Percentiles rank a stretch among this genome's conserved stretches.
Evolutionary conservation across 345 rosid genomes (phyloP).

Genomic region (Aquilaria sinensis): DNA sequence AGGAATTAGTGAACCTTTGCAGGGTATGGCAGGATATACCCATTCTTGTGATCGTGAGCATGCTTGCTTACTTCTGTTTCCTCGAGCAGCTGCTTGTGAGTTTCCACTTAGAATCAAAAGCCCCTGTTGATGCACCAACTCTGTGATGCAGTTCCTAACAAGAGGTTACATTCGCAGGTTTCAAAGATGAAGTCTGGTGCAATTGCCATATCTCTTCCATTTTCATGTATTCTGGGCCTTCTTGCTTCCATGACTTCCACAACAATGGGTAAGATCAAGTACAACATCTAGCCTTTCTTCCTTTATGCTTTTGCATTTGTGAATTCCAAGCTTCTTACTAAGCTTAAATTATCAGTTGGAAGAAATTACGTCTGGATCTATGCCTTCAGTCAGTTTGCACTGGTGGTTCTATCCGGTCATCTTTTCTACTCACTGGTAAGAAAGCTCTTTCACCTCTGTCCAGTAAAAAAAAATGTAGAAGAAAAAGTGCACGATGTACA

Average conservation of each 20-base stretch:
- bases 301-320: not conserved
- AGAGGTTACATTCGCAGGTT: constrained; percentile 31
- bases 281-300: not conserved
- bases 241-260: constrained; percentile 93
- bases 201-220: constrained; percentile 88
- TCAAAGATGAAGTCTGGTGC: constrained; percentile 79
- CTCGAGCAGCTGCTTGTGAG: constrained; percentile 96
- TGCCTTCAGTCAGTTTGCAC: constrained; percentile 56
- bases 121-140: constrained; percentile 2
- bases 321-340: not conserved
- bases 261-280: constrained; percentile 66
- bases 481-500: too few species aligned
- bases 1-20: constrained; percentile 15
- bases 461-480: too few species aligned
- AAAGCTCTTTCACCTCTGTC: not conserved
- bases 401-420: constrained; percentile 72
- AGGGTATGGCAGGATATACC: constrained; percentile 99
- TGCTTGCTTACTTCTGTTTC: constrained; percentile 96
- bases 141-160: constrained; percentile 4
- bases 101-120: not conserved
- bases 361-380: constrained; percentile 64
- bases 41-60: constrained; percentile 80
- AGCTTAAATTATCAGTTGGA: constrained; percentile 38
- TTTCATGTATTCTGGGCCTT: constrained; percentile 84
- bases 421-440: constrained; percentile 74